These are phyloP conservation scores for Forsythia suspensa DNA, from an alignment of 257 asterid genomes.

Conservation along the genomic window DNA sequence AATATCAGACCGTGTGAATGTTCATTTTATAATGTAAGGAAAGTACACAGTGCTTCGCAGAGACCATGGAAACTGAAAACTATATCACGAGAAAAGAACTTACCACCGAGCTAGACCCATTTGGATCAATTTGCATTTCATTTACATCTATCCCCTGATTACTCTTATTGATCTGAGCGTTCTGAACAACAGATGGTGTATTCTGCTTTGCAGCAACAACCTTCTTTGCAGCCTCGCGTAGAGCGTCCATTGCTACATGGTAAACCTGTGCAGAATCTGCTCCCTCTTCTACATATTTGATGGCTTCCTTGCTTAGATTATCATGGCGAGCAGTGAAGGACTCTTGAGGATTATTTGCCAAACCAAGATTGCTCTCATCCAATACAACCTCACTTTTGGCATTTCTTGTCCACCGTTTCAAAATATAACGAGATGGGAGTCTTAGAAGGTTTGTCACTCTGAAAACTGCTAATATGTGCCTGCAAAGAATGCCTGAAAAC, in stretches of 20 bases:
- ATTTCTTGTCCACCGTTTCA: conserved; percentile 89
- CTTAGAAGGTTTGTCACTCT: conserved; percentile 91
- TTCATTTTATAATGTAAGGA: not conserved
- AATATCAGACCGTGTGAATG: not conserved
- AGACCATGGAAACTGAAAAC: not conserved
- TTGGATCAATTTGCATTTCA: not conserved
- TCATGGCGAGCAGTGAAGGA: conserved; percentile 87
- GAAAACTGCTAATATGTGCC: conserved; percentile 90
- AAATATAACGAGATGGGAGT: conserved; percentile 76
- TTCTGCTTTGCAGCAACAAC: conserved; percentile 50
- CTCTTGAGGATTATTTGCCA: conserved; percentile 71
- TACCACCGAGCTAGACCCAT: not conserved
- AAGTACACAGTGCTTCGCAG: conserved; percentile 2
- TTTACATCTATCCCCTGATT: conserved; percentile 69
- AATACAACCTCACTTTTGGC: conserved; percentile 78
- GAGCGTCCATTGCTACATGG: conserved; percentile 67
- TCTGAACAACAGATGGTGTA: conserved; percentile 1
- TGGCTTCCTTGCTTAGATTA: conserved; percentile 77
- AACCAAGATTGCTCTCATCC: conserved; percentile 59
- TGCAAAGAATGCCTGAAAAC: conserved; percentile 91
- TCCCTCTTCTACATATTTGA: conserved; percentile 83
- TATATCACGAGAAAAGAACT: not conserved
- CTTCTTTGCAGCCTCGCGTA: conserved; percentile 71
- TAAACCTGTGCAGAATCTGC: conserved; percentile 62
- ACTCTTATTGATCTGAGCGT: not conserved